Evolutionary conservation across 228 moss, liverwort and hornwort genomes (phyloP).

Genomic region (Sphagnum fallax): DNA sequence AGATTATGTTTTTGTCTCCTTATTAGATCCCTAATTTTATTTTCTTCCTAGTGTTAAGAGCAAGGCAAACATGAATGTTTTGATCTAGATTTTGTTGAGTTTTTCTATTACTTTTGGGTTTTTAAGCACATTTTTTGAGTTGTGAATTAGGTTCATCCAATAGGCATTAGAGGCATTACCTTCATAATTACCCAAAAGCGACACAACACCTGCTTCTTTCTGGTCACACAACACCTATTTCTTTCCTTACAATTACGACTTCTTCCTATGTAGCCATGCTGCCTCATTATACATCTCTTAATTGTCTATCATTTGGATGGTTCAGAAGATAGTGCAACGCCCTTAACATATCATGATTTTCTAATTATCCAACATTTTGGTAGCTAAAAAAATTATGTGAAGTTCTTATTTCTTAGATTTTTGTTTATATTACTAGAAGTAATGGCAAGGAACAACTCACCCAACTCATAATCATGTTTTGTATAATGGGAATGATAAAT

Average conservation of each 20-base stretch:
- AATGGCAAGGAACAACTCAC: constrained; percentile 28
- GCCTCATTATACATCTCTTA: too few species aligned
- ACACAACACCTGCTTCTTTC: constrained; percentile 55
- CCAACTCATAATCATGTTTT: constrained; percentile 48
- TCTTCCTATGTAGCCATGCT: constrained; percentile 44
- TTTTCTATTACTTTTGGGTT: too few species aligned
- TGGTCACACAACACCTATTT: constrained; percentile 20
- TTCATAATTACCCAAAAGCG: constrained; percentile 43
- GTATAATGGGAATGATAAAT: constrained; percentile 33
- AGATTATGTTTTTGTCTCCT: neutral
- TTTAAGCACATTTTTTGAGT: too few species aligned
- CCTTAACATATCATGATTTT: too few species aligned
- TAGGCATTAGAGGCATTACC: constrained; percentile 19
- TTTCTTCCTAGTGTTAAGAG: neutral
- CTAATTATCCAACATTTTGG: too few species aligned
- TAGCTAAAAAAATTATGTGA: too few species aligned
- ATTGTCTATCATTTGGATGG: too few species aligned
- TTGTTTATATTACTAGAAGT: neutral
- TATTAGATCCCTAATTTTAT: neutral
- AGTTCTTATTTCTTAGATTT: too few species aligned
- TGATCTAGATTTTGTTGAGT: too few species aligned
- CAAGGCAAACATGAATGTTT: neutral
- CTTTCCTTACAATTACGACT: constrained; percentile 41
- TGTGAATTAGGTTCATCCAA: neutral
- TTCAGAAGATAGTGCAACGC: too few species aligned